These are phyloP conservation scores for Globomyces sp. DNA, from an alignment of 371 early-diverging fungal genomes.

Conservation along the genomic window DNA sequence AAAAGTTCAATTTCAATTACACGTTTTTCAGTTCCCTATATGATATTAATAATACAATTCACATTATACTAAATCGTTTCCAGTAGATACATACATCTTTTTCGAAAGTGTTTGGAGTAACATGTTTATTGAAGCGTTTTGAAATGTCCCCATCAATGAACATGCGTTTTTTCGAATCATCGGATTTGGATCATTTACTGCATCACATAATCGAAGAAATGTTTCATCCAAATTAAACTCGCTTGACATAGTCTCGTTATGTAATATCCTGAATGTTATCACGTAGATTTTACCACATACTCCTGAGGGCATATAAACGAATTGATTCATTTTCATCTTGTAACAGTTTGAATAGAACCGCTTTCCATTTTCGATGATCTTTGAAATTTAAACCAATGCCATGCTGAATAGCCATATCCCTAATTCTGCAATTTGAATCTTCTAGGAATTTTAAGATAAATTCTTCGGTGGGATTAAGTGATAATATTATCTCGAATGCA, in stretches of 20 bases:
- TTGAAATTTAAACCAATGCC: not conserved
- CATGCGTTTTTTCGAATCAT: not conserved
- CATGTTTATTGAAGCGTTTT: not conserved
- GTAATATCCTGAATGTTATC: not conserved
- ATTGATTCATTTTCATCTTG: conserved; percentile 5
- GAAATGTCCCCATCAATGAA: conserved; percentile 4
- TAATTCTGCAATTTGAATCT: not conserved
- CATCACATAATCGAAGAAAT: conserved; percentile 4
- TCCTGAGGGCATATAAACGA: conserved; percentile 1
- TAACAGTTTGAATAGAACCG: not conserved
- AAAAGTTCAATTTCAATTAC: not conserved
- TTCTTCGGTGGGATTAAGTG: not conserved
- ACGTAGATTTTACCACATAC: not conserved
- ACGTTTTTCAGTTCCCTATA: not conserved
- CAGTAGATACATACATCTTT: not conserved
- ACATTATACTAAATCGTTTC: not conserved
- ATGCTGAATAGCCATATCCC: not conserved
- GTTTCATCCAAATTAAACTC: not conserved
- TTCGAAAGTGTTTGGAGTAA: conserved; percentile 7
- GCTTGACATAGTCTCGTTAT: not conserved
- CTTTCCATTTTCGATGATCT: not conserved
- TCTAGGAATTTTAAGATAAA: not conserved
- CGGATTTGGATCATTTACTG: not conserved
- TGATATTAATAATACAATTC: not conserved
- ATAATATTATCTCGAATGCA: not conserved